Percentiles rank a stretch among this genome's conserved stretches.
phyloP scores from a whole-genome alignment of 495 filamentous ascomycete species.

The Glonium stellatum region DNA sequence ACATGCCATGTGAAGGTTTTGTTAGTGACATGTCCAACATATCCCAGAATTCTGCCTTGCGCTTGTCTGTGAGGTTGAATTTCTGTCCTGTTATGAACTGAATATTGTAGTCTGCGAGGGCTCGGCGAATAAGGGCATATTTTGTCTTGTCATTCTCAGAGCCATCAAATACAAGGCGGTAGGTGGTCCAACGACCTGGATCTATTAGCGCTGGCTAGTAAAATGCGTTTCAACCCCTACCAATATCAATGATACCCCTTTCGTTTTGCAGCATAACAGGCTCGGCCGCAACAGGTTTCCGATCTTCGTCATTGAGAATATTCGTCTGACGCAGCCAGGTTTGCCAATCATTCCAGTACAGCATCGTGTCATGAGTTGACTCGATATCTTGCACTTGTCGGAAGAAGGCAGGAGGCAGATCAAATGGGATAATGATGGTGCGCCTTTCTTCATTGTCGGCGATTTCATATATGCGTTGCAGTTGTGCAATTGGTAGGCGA shows the following conservation, averaged over 20 bases:
- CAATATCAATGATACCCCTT: constrained; percentile 65
- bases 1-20: constrained; percentile 28
- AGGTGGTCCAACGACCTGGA: constrained; percentile 59
- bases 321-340: constrained; percentile 72
- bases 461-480: constrained; percentile 50
- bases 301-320: constrained; percentile 46
- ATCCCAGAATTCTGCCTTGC: constrained; percentile 45
- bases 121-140: constrained; percentile 33
- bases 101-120: constrained; percentile 70
- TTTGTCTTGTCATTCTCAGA: constrained; percentile 18
- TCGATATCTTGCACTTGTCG: constrained; percentile 45
- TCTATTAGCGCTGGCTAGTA: constrained; percentile 41
- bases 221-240: constrained; percentile 37
- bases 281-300: constrained; percentile 27
- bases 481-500: constrained; percentile 56
- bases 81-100: not conserved
- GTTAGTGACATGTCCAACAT: constrained; percentile 38
- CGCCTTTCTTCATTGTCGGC: constrained; percentile 29
- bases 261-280: constrained; percentile 51
- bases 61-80: constrained; percentile 30
- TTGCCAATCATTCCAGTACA: constrained; percentile 58
- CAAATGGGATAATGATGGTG: constrained; percentile 52
- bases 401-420: constrained; percentile 60
- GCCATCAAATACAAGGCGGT: constrained; percentile 47
- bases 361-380: constrained; percentile 29